Conservation (phyloP, 139 green algal genomes). For the Tetratostichococcus sp. region DNA sequence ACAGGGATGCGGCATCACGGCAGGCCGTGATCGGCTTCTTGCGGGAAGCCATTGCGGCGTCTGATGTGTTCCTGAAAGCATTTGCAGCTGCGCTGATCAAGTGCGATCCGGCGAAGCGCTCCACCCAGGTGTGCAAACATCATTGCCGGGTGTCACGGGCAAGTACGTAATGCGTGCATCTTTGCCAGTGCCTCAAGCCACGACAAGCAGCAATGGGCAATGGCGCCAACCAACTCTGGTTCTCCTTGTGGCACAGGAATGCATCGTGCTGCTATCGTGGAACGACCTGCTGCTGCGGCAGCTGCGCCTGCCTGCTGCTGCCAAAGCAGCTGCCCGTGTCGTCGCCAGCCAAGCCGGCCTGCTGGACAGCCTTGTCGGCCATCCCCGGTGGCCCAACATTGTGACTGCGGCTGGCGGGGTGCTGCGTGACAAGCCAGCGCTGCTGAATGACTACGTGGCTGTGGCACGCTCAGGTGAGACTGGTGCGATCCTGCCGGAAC, state of each 20-base stretch:
- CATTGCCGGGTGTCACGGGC: too few species aligned
- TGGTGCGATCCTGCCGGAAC: not conserved
- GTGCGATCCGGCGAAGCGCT: constrained; percentile 17
- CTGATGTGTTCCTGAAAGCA: constrained; percentile 47
- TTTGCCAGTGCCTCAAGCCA: too few species aligned
- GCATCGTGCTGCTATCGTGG: constrained; percentile 50
- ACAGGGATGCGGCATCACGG: constrained; percentile 22
- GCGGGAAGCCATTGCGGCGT: constrained; percentile 6
- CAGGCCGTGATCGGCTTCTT: constrained; percentile 31
- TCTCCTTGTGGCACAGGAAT: constrained; percentile 20
- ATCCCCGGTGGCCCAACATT: not conserved
- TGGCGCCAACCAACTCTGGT: too few species aligned
- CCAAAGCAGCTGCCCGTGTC: constrained; percentile 42
- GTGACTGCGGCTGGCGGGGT: not conserved
- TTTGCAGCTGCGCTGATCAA: constrained; percentile 47
- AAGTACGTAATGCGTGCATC: too few species aligned
- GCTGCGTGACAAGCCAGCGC: not conserved
- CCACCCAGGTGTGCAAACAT: constrained; percentile 20
- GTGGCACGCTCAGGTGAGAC: not conserved
- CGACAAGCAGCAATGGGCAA: too few species aligned
- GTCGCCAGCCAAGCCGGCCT: not conserved
- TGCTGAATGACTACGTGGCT: not conserved
- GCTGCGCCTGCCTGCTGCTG: constrained; percentile 36
- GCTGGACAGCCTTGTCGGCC: not conserved
- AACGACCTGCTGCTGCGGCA: constrained; percentile 30